Base-by-base conservation (phyloP, 1,284 basidiomycete genomes). In the Apiotrichum sp. region DNA sequence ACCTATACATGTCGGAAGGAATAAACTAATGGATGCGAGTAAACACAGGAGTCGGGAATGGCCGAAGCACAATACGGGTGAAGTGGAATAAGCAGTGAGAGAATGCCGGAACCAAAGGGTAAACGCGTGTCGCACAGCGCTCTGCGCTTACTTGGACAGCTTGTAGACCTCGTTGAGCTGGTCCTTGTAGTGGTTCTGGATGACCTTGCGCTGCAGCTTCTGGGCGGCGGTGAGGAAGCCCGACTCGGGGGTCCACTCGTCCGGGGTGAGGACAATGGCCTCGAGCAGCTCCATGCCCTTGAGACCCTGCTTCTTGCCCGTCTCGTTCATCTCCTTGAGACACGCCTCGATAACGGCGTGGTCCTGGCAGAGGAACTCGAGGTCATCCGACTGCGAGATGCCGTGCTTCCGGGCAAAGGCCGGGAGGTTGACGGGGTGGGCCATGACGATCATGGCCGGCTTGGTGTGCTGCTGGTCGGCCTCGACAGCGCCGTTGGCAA, bases 181-280 rank as follows among this genome's bases (percentile, higher is more conserved):
- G 52, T 76, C 72, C 60, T 79, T 79, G 70, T 86, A 93, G 65
- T 78, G 78, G 73, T 86, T 81, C 61, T 83, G 81, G 67, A 93
- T 83, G 75, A 80, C 83, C 75, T 81, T 83, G 62, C 91, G 78
- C 79, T 92, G 88, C 49, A 93, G 82, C 82, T 93, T 93, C 81
- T 93, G 91, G 42, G 91, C 91, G 36, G 92, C 88, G 0, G 91
- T 95, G 40, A 93, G 83, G 51, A 92, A 80, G 50, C 89, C 91
- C 62, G 77, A 88, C 80, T 92, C 86, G 0, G 91, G 88, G 16
- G 89, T 93, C 92, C 92, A 95, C 77, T 95, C 91, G 11, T 92
- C 88, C 6, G 84, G 71, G 2, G 87, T 86, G 65, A 96, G 76
- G 34, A 96, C 80, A 34, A 95, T 84, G 9, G 81, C 84, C 71